phyloP scores from a whole-genome alignment of 345 rosid genomes.

The Aurinia saxatilis region DNA sequence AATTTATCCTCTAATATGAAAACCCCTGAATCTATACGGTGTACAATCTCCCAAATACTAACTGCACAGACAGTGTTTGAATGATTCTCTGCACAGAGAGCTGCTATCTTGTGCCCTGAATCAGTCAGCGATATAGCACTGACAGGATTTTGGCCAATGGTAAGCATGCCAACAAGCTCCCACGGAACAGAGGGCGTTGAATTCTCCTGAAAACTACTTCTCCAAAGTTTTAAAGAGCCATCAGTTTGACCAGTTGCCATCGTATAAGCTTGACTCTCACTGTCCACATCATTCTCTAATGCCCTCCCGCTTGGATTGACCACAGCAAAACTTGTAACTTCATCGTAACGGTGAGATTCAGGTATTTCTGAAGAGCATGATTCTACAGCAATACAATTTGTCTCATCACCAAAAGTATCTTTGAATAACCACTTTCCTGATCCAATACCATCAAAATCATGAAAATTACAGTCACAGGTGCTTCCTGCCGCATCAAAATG shows the following conservation, averaged over 20 bases:
- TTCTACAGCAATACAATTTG: slow-evolving; percentile 43
- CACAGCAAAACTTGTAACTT: slow-evolving; percentile 65
- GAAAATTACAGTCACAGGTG: slow-evolving; percentile 42
- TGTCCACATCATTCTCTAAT: slow-evolving; percentile 18
- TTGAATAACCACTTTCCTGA: slow-evolving; percentile 38
- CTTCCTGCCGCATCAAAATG: slow-evolving; percentile 34
- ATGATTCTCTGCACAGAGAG: slow-evolving; percentile 34
- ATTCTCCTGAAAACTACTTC: slow-evolving; percentile 36
- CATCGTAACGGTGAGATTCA: slow-evolving; percentile 43
- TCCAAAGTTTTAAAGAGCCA: slow-evolving; percentile 85
- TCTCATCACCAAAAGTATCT: slow-evolving; percentile 39
- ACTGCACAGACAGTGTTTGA: slow-evolving; percentile 29
- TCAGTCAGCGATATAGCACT: slow-evolving; percentile 46
- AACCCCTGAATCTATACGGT: slow-evolving; percentile 49
- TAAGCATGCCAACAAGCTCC: slow-evolving; percentile 75
- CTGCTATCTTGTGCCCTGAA: slow-evolving; percentile 70
- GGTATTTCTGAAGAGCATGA: slow-evolving; percentile 59
- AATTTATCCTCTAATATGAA: slow-evolving; percentile 61
- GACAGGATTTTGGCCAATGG: slow-evolving; percentile 50
- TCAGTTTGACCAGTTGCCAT: slow-evolving; percentile 79
- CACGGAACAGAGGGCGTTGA: slow-evolving; percentile 35
- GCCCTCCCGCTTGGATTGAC: slow-evolving; percentile 36
- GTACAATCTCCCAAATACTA: slow-evolving; percentile 56
- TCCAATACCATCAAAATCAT: slow-evolving; percentile 29
- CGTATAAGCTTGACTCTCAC: slow-evolving; percentile 45